Base-by-base conservation (phyloP, 2,329 filamentous ascomycete genomes). In the Aplosporella prunicola region DNA sequence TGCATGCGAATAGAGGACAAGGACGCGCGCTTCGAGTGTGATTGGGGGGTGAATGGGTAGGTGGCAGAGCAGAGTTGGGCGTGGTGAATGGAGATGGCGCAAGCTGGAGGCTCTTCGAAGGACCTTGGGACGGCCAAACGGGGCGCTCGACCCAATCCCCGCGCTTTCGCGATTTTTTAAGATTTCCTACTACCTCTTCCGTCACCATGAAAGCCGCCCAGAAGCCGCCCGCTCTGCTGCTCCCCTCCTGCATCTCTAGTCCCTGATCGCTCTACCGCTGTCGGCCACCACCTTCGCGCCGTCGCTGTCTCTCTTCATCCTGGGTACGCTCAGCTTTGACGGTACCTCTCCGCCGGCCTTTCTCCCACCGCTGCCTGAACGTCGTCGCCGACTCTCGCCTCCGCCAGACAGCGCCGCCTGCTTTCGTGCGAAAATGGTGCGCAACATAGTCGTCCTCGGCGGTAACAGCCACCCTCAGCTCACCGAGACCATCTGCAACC, bases 401-500 rank as follows among this genome's bases (percentile, higher is more conserved):
- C n/a, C n/a, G n/a, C n/a, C n/a, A n/a, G n/a, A n/a, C n/a, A n/a
- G n/a, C n/a, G n/a, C n/a, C n/a, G n/a, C n/a, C n/a, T n/a, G n/a
- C n/a, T n/a, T n/a, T n/a, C 16, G 18, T 35, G 30, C 32, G 32
- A 25, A 18, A 2, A 94, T 95, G 87, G 88, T 95, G 49, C 82
- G 88, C 61, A 94, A 94, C 62, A 86, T 98, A 48, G 85, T 94
- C 55, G 76, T 98, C 45, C 78, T 98, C 47, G 86, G 88, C 51
- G 89, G 91, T 44, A 91, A 83, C 60, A 94, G 88, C 54, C 89
- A 96, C 67, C 88, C 88, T 14, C 71, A 82, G 56, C 76, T 96
- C 49, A 83, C 85, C 47, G 80, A 93, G 51, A 82, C 73, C 44
- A 84, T 98, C 56, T 93, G 84, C 72, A 82, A 82, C 51, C 80